Evolutionary conservation across 306 rosid species (phyloP), one percentile per base, ranked within the genome.

Genomic region (Cucurbita maxima): DNA sequence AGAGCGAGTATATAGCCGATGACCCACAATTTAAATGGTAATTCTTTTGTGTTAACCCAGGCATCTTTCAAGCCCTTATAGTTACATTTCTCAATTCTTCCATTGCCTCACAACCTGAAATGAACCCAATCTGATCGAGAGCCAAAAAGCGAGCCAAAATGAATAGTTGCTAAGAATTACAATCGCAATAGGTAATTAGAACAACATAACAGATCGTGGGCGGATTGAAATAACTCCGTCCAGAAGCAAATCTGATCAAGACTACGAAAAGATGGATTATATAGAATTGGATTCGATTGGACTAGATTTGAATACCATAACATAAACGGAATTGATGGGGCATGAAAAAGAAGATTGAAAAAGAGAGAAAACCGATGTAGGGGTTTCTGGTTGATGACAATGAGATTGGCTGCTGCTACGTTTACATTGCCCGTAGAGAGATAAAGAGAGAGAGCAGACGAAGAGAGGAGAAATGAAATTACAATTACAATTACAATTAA

Each of bases 1-100:
- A 83, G 19, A 86, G 79, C 55, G 87, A 77, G 77, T 78, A 90
- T 36, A 64, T 4, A 43, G 85, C 87, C 60, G 93, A 84, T 48
- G 89, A 76, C 75, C 82, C 93, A 80, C 82, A 81, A 86, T 83
- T 82, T 64, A 81, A 86, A 80, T 87, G 92, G 62, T 86, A 93
- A 78, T 84, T 90, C 64, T 76, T 84, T 45, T 87, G 88, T 76
- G 96, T 83, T 85, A 91, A 75, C 52, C 88, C 91, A 11, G 99
- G 99, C 99, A 95, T 95, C 79, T 83, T 86, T 86, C 89, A 89
- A 80, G 78, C 80, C 44, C 74, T 37, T 60, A 36, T 57, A 83
- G 76, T 81, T 78, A 81, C 92, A 83, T 80, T 74, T 83, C 72
- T 19, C 76, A 64, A 74, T 72, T 75, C 75, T 61, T 70, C 85